Base-by-base conservation (phyloP, 345 rosid species). In the Lepidium africanum region DNA sequence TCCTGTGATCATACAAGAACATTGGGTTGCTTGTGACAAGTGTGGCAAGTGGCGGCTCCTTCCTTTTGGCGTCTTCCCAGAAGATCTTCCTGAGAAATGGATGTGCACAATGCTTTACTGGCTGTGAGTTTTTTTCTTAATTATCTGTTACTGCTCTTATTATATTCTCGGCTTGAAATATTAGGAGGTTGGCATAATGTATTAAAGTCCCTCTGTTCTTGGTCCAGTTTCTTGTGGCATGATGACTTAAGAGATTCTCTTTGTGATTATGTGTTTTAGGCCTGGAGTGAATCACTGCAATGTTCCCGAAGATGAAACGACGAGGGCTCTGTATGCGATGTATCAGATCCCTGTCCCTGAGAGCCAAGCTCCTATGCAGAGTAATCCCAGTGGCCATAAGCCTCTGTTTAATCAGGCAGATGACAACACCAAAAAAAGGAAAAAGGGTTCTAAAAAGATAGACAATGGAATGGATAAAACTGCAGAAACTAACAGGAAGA, bases 31-130 rank as follows among this genome's bases (percentile, higher is more conserved):
- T 51, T 95, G 99, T 74, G 97, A 89, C 79, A 85, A 84, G 79
- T 95, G 99, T 77, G 84, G 77, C 75, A 83, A 76, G 68, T 91
- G 96, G 97, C 86, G 99, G 68, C 97, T 91, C 76, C 88, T 95
- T 69, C 99, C 96, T 65, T 67, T 72, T 78, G 89, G 89, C 39
- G 84, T 67, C 70, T 67, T 79, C 73, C 89, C 88, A 14, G 48
- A 83, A 17, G 80, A 80, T 69, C 83, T 95, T 77, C 94, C 99
- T 23, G 90, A 89, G 76, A 91, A 87, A 79, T 95, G 97, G 99
- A 59, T 85, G 63, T 95, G 99, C 78, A 77, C 86, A 82, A 95
- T 91, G 97, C 96, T 89, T 72, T 51, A 84, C 54, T 95, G 99
- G 97, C 89, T 95, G 99, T 95, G 85, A 95, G 99, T 91, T 66